Conservation (phyloP, 2,329 filamentous ascomycete species). For the Hymenoscyphus repandus region DNA sequence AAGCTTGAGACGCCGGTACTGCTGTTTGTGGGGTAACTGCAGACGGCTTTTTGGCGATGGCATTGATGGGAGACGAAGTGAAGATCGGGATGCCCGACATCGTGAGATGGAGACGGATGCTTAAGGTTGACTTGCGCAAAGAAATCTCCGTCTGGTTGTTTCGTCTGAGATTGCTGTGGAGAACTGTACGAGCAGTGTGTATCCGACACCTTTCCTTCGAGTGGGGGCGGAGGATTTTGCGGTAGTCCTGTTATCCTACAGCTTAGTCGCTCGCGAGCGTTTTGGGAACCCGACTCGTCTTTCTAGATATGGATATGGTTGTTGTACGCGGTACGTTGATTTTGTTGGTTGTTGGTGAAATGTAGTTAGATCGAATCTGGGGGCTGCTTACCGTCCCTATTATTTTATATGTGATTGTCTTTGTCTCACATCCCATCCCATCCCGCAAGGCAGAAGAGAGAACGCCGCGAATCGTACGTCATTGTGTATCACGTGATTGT, state of each 20-base stretch:
- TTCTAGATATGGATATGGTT: not conserved
- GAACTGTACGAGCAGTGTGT: not conserved
- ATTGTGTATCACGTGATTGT: no score
- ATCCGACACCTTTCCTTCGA: not conserved
- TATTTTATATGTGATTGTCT: not conserved
- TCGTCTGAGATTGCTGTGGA: not conserved
- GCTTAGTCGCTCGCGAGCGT: not conserved
- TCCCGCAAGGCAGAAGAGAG: no score
- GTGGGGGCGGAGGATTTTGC: not conserved
- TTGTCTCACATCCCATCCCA: not conserved
- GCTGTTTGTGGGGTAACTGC: slow-evolving; percentile 44
- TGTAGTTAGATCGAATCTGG: not conserved
- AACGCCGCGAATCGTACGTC: no score
- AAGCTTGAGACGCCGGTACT: slow-evolving; percentile 21
- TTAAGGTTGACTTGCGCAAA: no score
- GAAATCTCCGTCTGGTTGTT: no score
- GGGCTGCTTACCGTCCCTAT: not conserved
- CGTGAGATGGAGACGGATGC: slow-evolving; percentile 13
- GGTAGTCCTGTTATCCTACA: not conserved
- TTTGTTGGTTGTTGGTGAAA: not conserved
- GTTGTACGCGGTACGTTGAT: not conserved
- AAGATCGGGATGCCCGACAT: slow-evolving; percentile 61
- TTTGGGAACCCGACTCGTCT: slow-evolving; percentile 1
- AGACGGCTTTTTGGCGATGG: slow-evolving; percentile 42
- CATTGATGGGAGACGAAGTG: slow-evolving; percentile 53